A percentile compares a stretch with the other conserved stretches of the same genome.
Conservation (phyloP, 2,329 filamentous ascomycete species). For the Fusarium sp. region DNA sequence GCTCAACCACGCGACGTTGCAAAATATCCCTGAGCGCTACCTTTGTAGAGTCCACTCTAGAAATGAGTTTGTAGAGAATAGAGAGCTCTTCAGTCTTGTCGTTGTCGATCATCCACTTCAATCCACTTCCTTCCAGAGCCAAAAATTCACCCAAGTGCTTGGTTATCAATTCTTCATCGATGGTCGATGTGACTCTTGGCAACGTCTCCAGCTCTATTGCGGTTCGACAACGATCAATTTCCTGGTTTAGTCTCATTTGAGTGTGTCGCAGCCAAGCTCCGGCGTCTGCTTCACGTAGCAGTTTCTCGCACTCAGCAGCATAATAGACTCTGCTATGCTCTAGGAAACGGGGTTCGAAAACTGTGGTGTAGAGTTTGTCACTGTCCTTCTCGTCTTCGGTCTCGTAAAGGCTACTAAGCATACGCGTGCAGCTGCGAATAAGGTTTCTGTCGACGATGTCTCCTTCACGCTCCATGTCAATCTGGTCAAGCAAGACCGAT, state of each 20-base stretch:
- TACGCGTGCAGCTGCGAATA: slow-evolving; percentile 84
- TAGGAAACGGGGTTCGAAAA: slow-evolving; percentile 85
- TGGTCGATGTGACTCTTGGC: slow-evolving; percentile 78
- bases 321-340: slow-evolving; percentile 80
- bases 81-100: slow-evolving; percentile 81
- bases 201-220: slow-evolving; percentile 80
- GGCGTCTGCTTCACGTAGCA: slow-evolving; percentile 83
- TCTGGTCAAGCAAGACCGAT: slow-evolving; percentile 86
- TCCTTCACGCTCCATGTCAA: slow-evolving; percentile 90
- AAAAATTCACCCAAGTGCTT: slow-evolving; percentile 85
- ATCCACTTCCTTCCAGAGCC: slow-evolving; percentile 83
- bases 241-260: slow-evolving; percentile 79
- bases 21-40: slow-evolving; percentile 75
- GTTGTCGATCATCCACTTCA: slow-evolving; percentile 92
- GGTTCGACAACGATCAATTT: slow-evolving; percentile 83
- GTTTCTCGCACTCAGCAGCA: slow-evolving; percentile 74
- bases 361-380: slow-evolving; percentile 83
- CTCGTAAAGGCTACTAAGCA: slow-evolving; percentile 91
- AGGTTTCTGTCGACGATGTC: slow-evolving; percentile 87
- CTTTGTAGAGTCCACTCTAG: slow-evolving; percentile 81
- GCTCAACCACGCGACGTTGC: slow-evolving; percentile 78
- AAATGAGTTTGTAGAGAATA: slow-evolving; percentile 84
- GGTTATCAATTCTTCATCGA: slow-evolving; percentile 84
- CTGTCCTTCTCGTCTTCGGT: slow-evolving; percentile 80
- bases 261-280: slow-evolving; percentile 84